A percentile compares a stretch with the other conserved stretches of the same genome.
phyloP scores from a whole-genome alignment of 352 stramenopile species.

The Pythium pyrilobum region DNA sequence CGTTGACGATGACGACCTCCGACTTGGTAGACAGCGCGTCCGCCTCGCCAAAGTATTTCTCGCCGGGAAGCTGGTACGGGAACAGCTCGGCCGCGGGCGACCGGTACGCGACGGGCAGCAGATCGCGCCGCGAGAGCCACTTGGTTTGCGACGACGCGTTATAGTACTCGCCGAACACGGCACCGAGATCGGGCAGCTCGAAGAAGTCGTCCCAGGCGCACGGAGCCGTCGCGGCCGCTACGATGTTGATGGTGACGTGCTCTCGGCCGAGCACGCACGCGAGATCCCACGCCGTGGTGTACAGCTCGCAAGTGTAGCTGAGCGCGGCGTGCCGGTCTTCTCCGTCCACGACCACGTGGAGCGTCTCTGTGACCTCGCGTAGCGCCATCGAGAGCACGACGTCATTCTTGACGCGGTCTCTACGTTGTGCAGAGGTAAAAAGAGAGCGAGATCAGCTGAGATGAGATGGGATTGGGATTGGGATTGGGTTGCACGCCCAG shows the following conservation, averaged over 20 bases:
- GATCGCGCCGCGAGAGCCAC: conserved; percentile 24
- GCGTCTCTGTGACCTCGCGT: neutral
- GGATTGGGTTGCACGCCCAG: no score
- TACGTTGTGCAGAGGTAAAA: no score
- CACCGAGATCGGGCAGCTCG: conserved; percentile 49
- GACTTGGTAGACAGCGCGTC: no score
- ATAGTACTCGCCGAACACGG: conserved; percentile 52
- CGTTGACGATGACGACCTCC: no score
- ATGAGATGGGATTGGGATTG: no score
- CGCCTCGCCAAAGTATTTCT: conserved; percentile 55
- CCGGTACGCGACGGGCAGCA: conserved; percentile 62
- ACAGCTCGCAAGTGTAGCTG: conserved; percentile 49
- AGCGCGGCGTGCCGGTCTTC: conserved; percentile 18
- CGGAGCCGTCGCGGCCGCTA: neutral
- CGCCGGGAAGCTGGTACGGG: conserved; percentile 27
- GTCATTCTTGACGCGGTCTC: no score
- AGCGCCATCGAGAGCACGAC: neutral
- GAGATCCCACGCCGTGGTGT: conserved; percentile 59
- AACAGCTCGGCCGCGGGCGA: conserved; percentile 45
- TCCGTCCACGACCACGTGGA: conserved; percentile 51
- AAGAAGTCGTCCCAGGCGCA: conserved; percentile 55
- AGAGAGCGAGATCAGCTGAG: no score
- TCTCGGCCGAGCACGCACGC: conserved; percentile 43
- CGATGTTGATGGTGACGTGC: conserved; percentile 39
- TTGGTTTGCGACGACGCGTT: conserved; percentile 38